These are phyloP conservation scores for Phytopythium oedochilum DNA, from an alignment of 352 stramenopile species.

Conservation along the genomic window DNA sequence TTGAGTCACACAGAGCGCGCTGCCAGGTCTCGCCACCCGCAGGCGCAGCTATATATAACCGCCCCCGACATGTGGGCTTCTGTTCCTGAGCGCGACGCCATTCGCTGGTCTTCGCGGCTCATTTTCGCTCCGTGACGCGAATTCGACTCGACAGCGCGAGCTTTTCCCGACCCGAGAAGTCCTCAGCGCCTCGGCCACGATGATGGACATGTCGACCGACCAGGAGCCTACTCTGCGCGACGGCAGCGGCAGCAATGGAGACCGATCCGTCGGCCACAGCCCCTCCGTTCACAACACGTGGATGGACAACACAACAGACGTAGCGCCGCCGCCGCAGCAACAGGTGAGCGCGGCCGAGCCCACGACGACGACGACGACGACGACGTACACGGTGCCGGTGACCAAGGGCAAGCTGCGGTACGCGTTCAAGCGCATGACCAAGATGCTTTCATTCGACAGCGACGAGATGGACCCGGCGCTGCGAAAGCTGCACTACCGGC, in stretches of 20 bases:
- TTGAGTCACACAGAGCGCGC: too few relatives aligned
- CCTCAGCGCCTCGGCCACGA: too few relatives aligned
- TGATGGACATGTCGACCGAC: conserved; percentile 45
- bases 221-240: background rate
- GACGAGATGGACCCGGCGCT: conserved; percentile 32
- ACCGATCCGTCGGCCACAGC: background rate
- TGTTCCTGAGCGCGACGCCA: too few relatives aligned
- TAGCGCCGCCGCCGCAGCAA: too few relatives aligned
- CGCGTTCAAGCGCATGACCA: conserved; percentile 32
- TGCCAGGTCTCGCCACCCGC: too few relatives aligned
- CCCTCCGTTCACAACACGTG: background rate
- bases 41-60: too few relatives aligned
- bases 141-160: background rate
- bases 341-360: conserved; percentile 1
- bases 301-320: background rate
- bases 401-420: background rate
- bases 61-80: too few relatives aligned
- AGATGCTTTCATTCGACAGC: conserved; percentile 33
- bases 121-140: background rate
- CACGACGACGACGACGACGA: conserved; percentile 14
- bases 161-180: too few relatives aligned
- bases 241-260: background rate
- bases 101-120: background rate
- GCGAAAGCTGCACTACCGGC: conserved; percentile 53
- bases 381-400: conserved; percentile 1